These are phyloP conservation scores for Heterobasidion parviporum DNA, from an alignment of 1,284 basidiomycete species.

Conservation along the genomic window DNA sequence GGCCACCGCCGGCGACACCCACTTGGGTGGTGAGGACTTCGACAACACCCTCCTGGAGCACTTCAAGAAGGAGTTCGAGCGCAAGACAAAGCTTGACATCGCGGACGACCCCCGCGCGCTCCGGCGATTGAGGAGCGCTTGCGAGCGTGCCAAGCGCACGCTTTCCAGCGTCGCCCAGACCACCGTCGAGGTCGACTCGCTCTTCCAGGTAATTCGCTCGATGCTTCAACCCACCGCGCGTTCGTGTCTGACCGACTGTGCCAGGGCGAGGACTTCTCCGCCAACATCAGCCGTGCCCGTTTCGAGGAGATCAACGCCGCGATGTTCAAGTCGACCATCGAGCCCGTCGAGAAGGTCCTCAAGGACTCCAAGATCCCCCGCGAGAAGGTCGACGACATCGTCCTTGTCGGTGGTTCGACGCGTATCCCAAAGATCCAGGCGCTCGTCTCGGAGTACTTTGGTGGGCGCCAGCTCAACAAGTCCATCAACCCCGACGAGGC, in stretches of 20 bases:
- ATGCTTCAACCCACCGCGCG: neutral
- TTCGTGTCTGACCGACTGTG: constrained; percentile 1
- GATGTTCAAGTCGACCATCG: constrained; percentile 94
- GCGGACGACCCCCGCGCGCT: constrained; percentile 93
- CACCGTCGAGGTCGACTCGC: constrained; percentile 97
- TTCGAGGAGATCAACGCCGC: constrained; percentile 98
- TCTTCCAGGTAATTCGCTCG: constrained; percentile 69
- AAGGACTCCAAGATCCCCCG: constrained; percentile 98
- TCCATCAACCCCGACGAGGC: constrained; percentile 96
- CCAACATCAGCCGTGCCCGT: constrained; percentile 96
- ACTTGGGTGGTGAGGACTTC: constrained; percentile 97
- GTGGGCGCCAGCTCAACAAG: constrained; percentile 97
- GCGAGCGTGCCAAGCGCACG: constrained; percentile 99
- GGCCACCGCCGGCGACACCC: constrained; percentile 97
- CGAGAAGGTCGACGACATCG: constrained; percentile 98
- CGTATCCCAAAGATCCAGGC: constrained; percentile 99
- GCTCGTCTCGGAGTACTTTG: constrained; percentile 97
- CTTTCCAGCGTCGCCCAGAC: constrained; percentile 98
- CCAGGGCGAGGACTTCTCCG: constrained; percentile 88
- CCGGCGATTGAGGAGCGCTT: constrained; percentile 91
- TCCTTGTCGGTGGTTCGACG: constrained; percentile 98
- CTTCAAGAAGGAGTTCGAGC: constrained; percentile 99
- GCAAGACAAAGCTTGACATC: constrained; percentile 96
- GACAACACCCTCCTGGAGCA: constrained; percentile 96
- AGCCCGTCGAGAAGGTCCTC: constrained; percentile 97